Evolutionary conservation across 768 basidiomycete species (phyloP).

Genomic region (Boletus tylopilopsis): DNA sequence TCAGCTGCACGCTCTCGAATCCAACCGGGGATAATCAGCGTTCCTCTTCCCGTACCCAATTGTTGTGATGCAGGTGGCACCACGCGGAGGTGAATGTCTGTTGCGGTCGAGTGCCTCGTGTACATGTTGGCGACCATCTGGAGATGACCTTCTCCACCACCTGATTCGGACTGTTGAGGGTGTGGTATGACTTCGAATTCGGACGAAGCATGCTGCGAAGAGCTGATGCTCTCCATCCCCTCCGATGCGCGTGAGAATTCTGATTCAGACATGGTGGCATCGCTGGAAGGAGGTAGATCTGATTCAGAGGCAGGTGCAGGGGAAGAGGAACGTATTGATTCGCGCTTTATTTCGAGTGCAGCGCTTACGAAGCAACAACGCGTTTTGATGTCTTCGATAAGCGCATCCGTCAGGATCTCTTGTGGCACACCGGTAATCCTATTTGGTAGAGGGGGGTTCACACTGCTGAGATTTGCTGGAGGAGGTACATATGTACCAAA

Average conservation of each 20-base stretch:
- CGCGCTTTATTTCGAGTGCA: slow-evolving; percentile 39
- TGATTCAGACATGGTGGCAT: slow-evolving; percentile 62
- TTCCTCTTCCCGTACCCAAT: slow-evolving; percentile 69
- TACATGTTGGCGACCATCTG: slow-evolving; percentile 71
- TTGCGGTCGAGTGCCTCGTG: slow-evolving; percentile 72
- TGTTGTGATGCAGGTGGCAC: slow-evolving; percentile 64
- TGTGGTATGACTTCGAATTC: slow-evolving; percentile 54
- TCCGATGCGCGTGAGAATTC: slow-evolving; percentile 55
- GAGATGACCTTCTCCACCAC: slow-evolving; percentile 31
- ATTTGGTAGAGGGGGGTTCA: slow-evolving; percentile 59
- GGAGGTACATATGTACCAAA: slow-evolving; percentile 87
- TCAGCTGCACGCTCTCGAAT: slow-evolving; percentile 89
- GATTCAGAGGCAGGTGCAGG: slow-evolving; percentile 32
- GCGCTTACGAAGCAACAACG: slow-evolving; percentile 86
- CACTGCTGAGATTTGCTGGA: slow-evolving; percentile 61
- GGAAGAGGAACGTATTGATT: slow-evolving; percentile 32
- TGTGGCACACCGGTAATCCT: slow-evolving; percentile 68
- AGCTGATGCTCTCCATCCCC: slow-evolving; percentile 44
- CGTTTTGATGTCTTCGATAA: slow-evolving; percentile 90
- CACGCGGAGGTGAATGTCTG: slow-evolving; percentile 67
- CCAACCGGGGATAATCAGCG: slow-evolving; percentile 90
- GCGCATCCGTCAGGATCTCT: slow-evolving; percentile 71
- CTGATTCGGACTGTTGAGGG: slow-evolving; percentile 32
- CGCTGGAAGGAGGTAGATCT: slow-evolving; percentile 46
- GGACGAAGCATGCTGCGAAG: slow-evolving; percentile 47